Evolutionary conservation across 202 grass and related monocot genomes (phyloP).

Genomic region (Bolboschoenoplectus hybrid): DNA sequence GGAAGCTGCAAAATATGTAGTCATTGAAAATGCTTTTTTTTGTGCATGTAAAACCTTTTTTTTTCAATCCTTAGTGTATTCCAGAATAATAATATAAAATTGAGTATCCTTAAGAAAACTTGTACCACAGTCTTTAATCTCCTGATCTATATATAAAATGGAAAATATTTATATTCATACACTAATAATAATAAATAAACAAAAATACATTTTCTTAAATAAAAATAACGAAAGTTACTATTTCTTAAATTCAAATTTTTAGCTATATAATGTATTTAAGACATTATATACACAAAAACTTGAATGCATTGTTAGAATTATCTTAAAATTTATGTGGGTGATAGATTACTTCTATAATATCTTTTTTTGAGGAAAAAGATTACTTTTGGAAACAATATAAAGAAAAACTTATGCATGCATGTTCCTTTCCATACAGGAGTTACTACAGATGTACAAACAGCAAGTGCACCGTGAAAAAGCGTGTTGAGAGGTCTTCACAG

Average conservation of each 20-base stretch:
- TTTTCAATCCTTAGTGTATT: background rate
- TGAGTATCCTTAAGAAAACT: background rate
- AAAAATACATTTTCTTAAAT: background rate
- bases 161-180: background rate
- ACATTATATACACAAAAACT: background rate
- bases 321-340: background rate
- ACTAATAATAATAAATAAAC: background rate
- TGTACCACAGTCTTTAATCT: background rate
- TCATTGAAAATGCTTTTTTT: background rate
- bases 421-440: conserved; percentile 52
- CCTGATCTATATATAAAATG: background rate
- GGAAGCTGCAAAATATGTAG: background rate
- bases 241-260: background rate
- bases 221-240: background rate
- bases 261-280: background rate
- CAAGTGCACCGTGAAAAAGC: conserved; percentile 91
- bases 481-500: conserved; percentile 73
- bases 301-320: background rate
- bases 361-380: background rate
- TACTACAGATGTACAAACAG: conserved; percentile 91
- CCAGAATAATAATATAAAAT: background rate
- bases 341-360: background rate
- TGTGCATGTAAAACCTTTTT: background rate
- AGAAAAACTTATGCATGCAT: background rate
- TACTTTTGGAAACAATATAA: background rate